Conservation (phyloP, 768 basidiomycete genomes). For the Coprinopsis sp. region DNA sequence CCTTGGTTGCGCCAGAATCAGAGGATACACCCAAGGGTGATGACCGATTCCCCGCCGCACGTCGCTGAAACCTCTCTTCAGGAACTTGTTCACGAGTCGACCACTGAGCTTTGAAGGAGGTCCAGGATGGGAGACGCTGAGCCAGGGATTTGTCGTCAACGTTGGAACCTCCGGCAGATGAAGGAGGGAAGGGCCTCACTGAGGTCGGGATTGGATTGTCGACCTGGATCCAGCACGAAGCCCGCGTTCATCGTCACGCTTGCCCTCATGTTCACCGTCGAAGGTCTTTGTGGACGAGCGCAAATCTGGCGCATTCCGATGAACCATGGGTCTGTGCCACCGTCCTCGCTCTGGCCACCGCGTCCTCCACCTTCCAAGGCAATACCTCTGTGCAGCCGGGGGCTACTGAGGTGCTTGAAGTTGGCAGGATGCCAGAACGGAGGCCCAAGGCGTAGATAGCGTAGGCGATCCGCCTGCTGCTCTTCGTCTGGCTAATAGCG, state of each 20-base stretch:
- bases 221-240: slow-evolving; percentile 1
- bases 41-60: slow-evolving; percentile 37
- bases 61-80: slow-evolving; percentile 60
- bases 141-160: slow-evolving; percentile 87
- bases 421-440: too few species aligned
- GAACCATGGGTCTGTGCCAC: slow-evolving; percentile 24
- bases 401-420: too few species aligned
- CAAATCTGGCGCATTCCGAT: too few species aligned
- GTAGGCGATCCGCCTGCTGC: too few species aligned
- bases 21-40: slow-evolving; percentile 17
- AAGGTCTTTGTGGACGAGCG: neutral
- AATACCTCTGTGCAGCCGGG: slow-evolving; percentile 17
- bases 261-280: neutral
- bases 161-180: slow-evolving; percentile 28
- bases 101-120: slow-evolving; percentile 76
- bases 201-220: neutral
- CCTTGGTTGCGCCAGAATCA: slow-evolving; percentile 14
- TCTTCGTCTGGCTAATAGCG: too few species aligned
- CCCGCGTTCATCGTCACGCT: neutral
- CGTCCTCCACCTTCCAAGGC: slow-evolving; percentile 16
- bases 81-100: slow-evolving; percentile 70
- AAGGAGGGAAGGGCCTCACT: too few species aligned
- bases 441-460: too few species aligned
- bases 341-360: slow-evolving; percentile 34
- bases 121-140: slow-evolving; percentile 74